These are phyloP conservation scores for Nemania serpens DNA, from an alignment of 2,329 filamentous ascomycete species.

Conservation along the genomic window DNA sequence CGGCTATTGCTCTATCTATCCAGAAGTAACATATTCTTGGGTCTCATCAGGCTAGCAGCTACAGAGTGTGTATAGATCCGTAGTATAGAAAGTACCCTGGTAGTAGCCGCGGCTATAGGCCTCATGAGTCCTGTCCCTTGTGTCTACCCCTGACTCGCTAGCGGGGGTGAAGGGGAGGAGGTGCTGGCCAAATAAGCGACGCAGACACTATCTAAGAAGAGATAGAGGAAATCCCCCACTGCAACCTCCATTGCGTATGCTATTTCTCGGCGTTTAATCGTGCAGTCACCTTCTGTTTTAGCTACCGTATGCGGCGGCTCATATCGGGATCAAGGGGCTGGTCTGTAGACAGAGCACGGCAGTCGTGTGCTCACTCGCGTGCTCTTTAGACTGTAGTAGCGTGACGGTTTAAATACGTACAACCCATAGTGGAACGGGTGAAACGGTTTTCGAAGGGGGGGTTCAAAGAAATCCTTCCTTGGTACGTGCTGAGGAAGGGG, in stretches of 20 bases:
- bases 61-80: background rate
- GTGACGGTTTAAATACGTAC: conserved; percentile 36
- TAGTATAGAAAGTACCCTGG: background rate
- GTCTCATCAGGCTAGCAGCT: conserved; percentile 2
- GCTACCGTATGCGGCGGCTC: conserved; percentile 28
- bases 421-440: background rate
- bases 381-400: conserved; percentile 10
- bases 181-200: conserved; percentile 16
- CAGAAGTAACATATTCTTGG: background rate
- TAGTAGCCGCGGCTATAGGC: conserved; percentile 6
- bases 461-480: background rate
- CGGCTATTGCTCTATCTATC: conserved; percentile 8
- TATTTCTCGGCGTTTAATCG: conserved; percentile 20
- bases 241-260: conserved; percentile 13
- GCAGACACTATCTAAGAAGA: conserved; percentile 20
- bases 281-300: conserved; percentile 28
- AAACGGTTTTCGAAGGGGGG: conserved; percentile 20
- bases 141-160: conserved; percentile 3
- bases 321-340: conserved; percentile 38
- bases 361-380: conserved; percentile 27
- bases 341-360: conserved; percentile 30
- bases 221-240: conserved; percentile 21
- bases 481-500: conserved; percentile 20
- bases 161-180: conserved; percentile 10
- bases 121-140: background rate